phyloP scores from a whole-genome alignment of 257 asterid genomes.

The Scutellaria galericulata region DNA sequence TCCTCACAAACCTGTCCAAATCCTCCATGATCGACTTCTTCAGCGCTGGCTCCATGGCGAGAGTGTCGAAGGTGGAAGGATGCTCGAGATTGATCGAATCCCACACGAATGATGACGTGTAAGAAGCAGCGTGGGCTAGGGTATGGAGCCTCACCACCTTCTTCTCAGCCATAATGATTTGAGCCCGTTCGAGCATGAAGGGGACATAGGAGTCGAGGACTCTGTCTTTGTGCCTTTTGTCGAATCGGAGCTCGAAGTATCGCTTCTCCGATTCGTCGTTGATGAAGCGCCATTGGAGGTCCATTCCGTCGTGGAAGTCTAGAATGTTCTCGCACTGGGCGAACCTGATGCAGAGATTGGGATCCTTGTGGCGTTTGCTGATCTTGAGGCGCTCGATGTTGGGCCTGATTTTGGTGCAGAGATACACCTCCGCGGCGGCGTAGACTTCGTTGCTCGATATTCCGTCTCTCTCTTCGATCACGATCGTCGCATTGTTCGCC shows the following conservation, averaged over 20 bases:
- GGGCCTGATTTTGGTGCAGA: conserved; percentile 52
- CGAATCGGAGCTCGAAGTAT: conserved; percentile 62
- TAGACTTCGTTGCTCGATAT: conserved; percentile 58
- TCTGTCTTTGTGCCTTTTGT: conserved; percentile 43
- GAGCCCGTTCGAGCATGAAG: conserved; percentile 46
- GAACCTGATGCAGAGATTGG: conserved; percentile 44
- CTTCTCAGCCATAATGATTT: conserved; percentile 39
- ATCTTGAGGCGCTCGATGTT: conserved; percentile 56
- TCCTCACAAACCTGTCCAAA: conserved; percentile 61
- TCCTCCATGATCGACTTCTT: conserved; percentile 52
- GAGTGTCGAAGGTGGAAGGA: conserved; percentile 71
- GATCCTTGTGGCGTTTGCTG: conserved; percentile 55
- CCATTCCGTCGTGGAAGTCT: conserved; percentile 50
- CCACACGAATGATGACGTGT: conserved; percentile 40
- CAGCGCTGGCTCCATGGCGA: conserved; percentile 57
- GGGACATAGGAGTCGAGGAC: conserved; percentile 61
- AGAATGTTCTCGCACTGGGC: conserved; percentile 52
- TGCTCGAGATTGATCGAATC: conserved; percentile 68
- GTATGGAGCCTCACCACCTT: conserved; percentile 60
- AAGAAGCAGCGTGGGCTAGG: conserved; percentile 27
- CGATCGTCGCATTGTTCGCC: conserved; percentile 35
- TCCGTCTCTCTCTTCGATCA: conserved; percentile 69
- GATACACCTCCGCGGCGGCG: conserved; percentile 60
- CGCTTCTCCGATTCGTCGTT: conserved; percentile 42
- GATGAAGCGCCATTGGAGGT: conserved; percentile 55